These are phyloP conservation scores for Phyllosticta capitalensis DNA, from an alignment of 2,329 filamentous ascomycete species.

Conservation along the genomic window DNA sequence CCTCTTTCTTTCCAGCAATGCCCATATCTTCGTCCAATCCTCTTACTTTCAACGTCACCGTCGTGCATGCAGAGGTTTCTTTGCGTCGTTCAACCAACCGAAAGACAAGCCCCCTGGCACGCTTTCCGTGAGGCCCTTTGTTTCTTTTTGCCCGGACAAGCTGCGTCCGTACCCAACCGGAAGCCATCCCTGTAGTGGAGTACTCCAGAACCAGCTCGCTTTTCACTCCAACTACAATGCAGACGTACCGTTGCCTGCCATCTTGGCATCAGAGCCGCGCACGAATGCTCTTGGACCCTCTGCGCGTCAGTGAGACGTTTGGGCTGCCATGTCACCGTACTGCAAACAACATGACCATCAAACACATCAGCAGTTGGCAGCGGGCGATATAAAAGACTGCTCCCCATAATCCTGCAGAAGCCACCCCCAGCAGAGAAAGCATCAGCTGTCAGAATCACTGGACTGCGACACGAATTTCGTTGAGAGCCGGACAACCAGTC, in stretches of 20 bases:
- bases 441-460: background rate
- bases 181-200: background rate
- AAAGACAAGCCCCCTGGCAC: background rate
- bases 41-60: background rate
- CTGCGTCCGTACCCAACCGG: background rate
- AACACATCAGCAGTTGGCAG: background rate
- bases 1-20: background rate
- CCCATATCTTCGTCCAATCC: background rate
- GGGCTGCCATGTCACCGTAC: background rate
- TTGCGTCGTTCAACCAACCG: background rate
- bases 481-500: background rate
- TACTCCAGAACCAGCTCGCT: background rate
- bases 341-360: background rate
- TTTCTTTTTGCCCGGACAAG: background rate
- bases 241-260: background rate
- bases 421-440: background rate
- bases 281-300: background rate
- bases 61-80: background rate
- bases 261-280: background rate
- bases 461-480: background rate
- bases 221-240: background rate
- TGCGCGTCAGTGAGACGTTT: background rate
- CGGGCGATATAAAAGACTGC: background rate
- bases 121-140: background rate
- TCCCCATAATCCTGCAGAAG: background rate